phyloP scores from a whole-genome alignment of 2,329 filamentous ascomycete genomes.

The Annulohypoxylon truncatum region DNA sequence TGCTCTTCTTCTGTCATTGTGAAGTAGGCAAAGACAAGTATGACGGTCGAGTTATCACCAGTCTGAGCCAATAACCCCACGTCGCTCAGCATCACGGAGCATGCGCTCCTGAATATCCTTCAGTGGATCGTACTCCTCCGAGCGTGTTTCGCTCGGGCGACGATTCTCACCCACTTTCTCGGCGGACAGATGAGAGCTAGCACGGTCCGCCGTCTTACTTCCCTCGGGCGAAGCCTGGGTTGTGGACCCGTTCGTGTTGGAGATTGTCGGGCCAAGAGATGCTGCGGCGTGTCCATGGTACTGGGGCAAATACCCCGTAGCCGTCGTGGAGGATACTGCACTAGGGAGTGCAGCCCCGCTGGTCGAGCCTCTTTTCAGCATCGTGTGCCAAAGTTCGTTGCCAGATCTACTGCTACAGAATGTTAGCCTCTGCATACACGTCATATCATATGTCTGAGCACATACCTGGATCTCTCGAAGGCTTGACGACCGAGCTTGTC shows the following conservation, averaged over 20 bases:
- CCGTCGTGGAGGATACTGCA: conserved; percentile 64
- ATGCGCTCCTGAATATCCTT: conserved; percentile 49
- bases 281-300: conserved; percentile 65
- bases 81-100: conserved; percentile 49
- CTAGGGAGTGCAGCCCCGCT: conserved; percentile 60
- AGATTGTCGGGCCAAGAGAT: conserved; percentile 59
- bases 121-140: conserved; percentile 48
- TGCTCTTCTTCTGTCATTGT: conserved; percentile 23
- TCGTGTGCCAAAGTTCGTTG: conserved; percentile 61
- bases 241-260: conserved; percentile 52
- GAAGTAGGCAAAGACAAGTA: conserved; percentile 6
- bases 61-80: conserved; percentile 48
- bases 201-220: conserved; percentile 44
- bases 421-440: conserved; percentile 15
- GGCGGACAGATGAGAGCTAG: conserved; percentile 36
- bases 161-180: conserved; percentile 60
- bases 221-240: conserved; percentile 46
- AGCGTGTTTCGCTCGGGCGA: conserved; percentile 52
- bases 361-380: conserved; percentile 64
- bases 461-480: conserved; percentile 49
- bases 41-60: conserved; percentile 38
- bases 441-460: neutral
- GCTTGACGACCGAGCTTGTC: conserved; percentile 34
- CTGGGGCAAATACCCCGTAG: conserved; percentile 65
- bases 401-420: conserved; percentile 54